These are phyloP conservation scores for Leishmania aethiopica DNA, from an alignment of 208 protist species.

Conservation along the genomic window DNA sequence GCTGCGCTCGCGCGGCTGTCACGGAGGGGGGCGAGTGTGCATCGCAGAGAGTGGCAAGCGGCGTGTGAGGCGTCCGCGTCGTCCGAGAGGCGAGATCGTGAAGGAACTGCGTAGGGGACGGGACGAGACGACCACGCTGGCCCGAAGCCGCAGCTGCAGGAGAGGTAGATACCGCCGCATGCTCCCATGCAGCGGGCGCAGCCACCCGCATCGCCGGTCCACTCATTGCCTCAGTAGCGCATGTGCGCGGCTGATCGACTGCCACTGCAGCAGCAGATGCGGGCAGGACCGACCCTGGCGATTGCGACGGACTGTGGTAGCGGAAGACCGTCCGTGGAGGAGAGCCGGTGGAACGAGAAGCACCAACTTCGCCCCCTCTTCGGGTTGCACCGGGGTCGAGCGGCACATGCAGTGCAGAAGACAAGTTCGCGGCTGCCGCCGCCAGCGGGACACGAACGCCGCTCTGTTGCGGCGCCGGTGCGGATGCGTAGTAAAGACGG, in stretches of 20 bases:
- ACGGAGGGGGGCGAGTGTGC: not conserved
- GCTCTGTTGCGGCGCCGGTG: not conserved
- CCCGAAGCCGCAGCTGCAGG: not conserved
- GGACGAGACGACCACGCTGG: constrained; percentile 14
- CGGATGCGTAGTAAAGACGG: constrained; percentile 15
- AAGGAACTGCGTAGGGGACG: constrained; percentile 31
- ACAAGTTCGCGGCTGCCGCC: not conserved
- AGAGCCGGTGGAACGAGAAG: constrained; percentile 11
- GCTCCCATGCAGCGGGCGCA: not conserved
- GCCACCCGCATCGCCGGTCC: not conserved
- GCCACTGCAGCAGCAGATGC: constrained; percentile 6
- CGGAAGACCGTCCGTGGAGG: constrained; percentile 46
- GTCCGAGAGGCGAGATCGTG: constrained; percentile 15
- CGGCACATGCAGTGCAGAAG: not conserved
- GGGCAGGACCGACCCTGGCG: not conserved
- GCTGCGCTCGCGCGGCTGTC: constrained; percentile 7
- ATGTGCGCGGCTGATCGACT: not conserved
- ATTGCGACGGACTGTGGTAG: constrained; percentile 29
- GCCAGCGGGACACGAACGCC: not conserved
- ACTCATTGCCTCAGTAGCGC: not conserved
- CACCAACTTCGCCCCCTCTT: not conserved
- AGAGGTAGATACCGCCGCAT: not conserved
- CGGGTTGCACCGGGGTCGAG: not conserved
- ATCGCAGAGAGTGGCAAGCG: not conserved
- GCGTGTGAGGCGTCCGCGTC: not conserved